Evolutionary conservation across 495 filamentous ascomycete species (phyloP), one percentile per base, ranked within the genome.

Genomic region (Hypoxylon trugodes): DNA sequence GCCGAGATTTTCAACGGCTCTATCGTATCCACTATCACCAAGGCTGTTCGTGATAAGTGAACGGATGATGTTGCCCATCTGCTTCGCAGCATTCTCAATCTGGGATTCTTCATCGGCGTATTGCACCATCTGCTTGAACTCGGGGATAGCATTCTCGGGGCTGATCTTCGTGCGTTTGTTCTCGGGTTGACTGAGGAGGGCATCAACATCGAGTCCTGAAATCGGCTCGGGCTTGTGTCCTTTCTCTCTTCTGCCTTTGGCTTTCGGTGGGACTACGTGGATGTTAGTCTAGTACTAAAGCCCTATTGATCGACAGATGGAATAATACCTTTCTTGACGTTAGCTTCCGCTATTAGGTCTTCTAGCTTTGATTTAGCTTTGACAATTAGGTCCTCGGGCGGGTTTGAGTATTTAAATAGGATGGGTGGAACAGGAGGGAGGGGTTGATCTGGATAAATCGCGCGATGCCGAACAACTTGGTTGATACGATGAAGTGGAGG

Each of bases 401-500:
- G 91, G 0, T 88, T 81, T 0, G 91, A 88, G 72, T 88, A 94
- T 70, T 88, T 86, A 0, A 86, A 85, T 0, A 98, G 75, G 3
- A 88, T 86, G 4, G 88, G 83, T 28, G 87, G 80, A 9, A 86
- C 82, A 6, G 87, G 83, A 1, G 86, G 88, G 12, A 96, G 71
- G 0, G 88, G 84, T 7, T 88, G 81, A 4, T 87, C 77, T 0
- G 90, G 88, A 69, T 94, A 81, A 2, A 92, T 82, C 0, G 94
- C 95, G 16, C 94, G 89, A 72, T 87, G 86, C 24, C 89, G 86
- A 51, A 97, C 85, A 33, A 90, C 91, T 75, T 96, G 87, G 57
- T 92, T 89, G 33, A 97, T 84, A 50, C 93, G 89, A 72, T 98
- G 95, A 18, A 97, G 78, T n/a, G 90, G 68, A n/a, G 95, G 93